These are phyloP conservation scores for Paramecium sexaurelia DNA, from an alignment of 73 alveolate species.

Conservation along the genomic window DNA sequence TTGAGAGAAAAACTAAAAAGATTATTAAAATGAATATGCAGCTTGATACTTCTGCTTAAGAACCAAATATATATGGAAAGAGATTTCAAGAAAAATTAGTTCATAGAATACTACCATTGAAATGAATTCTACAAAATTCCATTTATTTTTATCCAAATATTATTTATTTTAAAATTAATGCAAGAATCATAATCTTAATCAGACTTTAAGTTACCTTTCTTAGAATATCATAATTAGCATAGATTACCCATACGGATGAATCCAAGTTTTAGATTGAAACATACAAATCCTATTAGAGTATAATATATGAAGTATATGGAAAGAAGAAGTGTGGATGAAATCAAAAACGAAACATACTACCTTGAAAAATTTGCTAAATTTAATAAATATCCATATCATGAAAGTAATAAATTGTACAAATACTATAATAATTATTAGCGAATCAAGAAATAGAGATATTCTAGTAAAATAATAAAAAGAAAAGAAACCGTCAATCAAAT, in stretches of 20 bases:
- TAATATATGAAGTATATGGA: neutral
- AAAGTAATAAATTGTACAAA: neutral
- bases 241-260: constrained; percentile 13
- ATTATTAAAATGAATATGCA: constrained; percentile 72
- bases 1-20: constrained; percentile 80
- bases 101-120: constrained; percentile 18
- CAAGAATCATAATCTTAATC: constrained; percentile 28
- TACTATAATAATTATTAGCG: neutral
- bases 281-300: constrained; percentile 29
- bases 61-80: constrained; percentile 71
- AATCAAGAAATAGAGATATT: neutral
- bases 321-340: neutral
- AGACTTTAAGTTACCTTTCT: constrained; percentile 1
- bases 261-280: neutral
- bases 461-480: neutral
- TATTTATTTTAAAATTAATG: too few relatives aligned
- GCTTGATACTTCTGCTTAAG: constrained; percentile 84
- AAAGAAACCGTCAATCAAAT: neutral
- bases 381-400: neutral
- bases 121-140: neutral
- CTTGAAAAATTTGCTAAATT: neutral
- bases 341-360: neutral
- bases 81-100: constrained; percentile 55
- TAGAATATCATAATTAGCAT: constrained; percentile 14
- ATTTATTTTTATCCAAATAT: neutral